Base-by-base conservation (phyloP, 257 asterid species). In the Perilla frutescens region DNA sequence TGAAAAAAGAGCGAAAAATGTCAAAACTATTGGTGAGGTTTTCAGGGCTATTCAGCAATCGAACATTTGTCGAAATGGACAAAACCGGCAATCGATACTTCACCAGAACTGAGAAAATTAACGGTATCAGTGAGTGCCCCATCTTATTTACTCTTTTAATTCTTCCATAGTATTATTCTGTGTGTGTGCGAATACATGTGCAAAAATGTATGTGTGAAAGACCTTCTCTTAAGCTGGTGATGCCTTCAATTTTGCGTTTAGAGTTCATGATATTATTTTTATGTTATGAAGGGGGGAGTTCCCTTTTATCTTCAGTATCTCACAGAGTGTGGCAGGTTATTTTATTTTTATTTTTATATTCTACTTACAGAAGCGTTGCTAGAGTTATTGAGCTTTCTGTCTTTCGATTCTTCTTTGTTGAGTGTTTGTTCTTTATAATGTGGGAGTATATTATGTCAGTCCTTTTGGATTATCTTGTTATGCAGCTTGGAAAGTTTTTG, bases 1-100 rank as follows among this genome's bases (percentile, higher is more conserved):
- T 60, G 60, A 69, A 62, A 63, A 11, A 47, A 29, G 43, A 50
- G 76, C 62, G 65, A 1, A 73, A 94, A 26, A 62, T 91, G 99
- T 87, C 96, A 74, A 84, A 81, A 80, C 66, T 89, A 40, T 92
- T 96, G 98, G 81, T 86, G 61, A 82, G 77, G 77, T 34, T 92
- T 36, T 73, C 84, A n/a, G 97, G 86, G 51, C 41, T 95, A 14
- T 86, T 91, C 66, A 88, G 85, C 71, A 92, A 76, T 68, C 81
- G 83, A 80, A 67, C 82, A 11, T 72, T 81, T 13, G 79, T 79
- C 44, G 99, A 98, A 40, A 62, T 82, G 56, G 99, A 95, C 77
- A 95, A 86, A 86, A 51, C 81, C 8, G 98, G 99, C 66, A 95
- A 95, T 83, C 88, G 87, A 8, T 95, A 95, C 82, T 92, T 90